Evolutionary conservation across 2,329 filamentous ascomycete genomes (phyloP).

Genomic region (Penicillium hordei): DNA sequence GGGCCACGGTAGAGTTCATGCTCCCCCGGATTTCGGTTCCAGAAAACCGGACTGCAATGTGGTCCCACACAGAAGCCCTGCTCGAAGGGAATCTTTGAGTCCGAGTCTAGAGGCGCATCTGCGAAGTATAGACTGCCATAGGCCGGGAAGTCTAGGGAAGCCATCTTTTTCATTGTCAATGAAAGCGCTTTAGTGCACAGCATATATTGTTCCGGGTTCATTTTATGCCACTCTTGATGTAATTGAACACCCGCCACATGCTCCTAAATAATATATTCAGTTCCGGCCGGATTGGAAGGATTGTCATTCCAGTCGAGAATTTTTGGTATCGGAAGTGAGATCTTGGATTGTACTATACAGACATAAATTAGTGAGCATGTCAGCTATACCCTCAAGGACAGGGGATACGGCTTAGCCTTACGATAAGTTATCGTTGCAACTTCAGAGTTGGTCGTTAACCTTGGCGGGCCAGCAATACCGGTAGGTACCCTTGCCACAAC

Average conservation of each 20-base stretch:
- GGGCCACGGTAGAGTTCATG: slow-evolving; percentile 16
- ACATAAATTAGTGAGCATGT: slow-evolving; percentile 4
- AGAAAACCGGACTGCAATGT: slow-evolving; percentile 28
- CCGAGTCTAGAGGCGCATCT: slow-evolving; percentile 24
- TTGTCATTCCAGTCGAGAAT: slow-evolving; percentile 29
- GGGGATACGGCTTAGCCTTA: slow-evolving; percentile 27
- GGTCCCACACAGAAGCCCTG: slow-evolving; percentile 37
- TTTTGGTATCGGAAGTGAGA: slow-evolving; percentile 27
- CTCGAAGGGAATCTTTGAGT: slow-evolving; percentile 26
- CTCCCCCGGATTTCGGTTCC: slow-evolving; percentile 15
- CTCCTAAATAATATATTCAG: slow-evolving; percentile 45
- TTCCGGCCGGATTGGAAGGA: slow-evolving; percentile 33
- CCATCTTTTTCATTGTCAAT: slow-evolving; percentile 32
- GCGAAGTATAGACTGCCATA: slow-evolving; percentile 42
- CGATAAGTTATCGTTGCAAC: slow-evolving; percentile 49
- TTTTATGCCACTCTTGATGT: slow-evolving; percentile 35
- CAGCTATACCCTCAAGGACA: neutral
- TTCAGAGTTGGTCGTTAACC: slow-evolving; percentile 46
- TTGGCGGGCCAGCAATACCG: slow-evolving; percentile 38
- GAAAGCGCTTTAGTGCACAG: slow-evolving; percentile 33
- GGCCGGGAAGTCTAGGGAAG: slow-evolving; percentile 37
- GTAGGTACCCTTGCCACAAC: slow-evolving; percentile 47
- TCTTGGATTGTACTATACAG: slow-evolving; percentile 23
- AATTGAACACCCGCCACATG: slow-evolving; percentile 36
- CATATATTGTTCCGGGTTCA: slow-evolving; percentile 37